These are phyloP conservation scores for Coniferiporia weirii DNA, from an alignment of 1,284 basidiomycete genomes.

Conservation along the genomic window DNA sequence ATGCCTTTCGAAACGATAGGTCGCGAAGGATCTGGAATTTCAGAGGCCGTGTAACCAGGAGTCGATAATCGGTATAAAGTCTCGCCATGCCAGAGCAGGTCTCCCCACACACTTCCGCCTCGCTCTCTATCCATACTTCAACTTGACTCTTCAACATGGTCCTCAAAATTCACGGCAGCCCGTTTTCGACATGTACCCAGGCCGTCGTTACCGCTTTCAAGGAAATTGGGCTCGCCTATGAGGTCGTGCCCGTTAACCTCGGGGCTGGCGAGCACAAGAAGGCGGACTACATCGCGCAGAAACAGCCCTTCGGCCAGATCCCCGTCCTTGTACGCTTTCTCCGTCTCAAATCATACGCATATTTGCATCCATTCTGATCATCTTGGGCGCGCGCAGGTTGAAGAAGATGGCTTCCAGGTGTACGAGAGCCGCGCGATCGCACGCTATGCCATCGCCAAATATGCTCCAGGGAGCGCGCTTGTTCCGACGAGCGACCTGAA, in stretches of 20 bases:
- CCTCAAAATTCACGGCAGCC: slow-evolving; percentile 19
- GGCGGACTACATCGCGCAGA: slow-evolving; percentile 34
- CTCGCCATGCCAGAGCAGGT: no score
- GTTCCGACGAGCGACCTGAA: slow-evolving; percentile 22
- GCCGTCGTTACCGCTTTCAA: slow-evolving; percentile 16
- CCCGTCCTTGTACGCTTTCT: slow-evolving; percentile 33
- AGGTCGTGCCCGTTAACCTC: slow-evolving; percentile 18
- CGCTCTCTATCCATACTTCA: no score
- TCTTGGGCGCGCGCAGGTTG: neutral
- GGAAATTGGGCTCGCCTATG: slow-evolving; percentile 20
- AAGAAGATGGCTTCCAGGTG: slow-evolving; percentile 17
- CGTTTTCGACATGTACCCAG: slow-evolving; percentile 19
- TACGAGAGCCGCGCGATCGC: slow-evolving; percentile 31
- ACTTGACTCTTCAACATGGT: slow-evolving; percentile 7
- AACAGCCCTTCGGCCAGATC: slow-evolving; percentile 63
- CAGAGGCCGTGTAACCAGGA: no score
- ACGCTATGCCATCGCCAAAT: slow-evolving; percentile 27
- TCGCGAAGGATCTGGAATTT: no score
- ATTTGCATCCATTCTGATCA: neutral
- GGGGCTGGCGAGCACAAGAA: slow-evolving; percentile 39
- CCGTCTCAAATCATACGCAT: neutral
- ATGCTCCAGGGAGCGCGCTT: slow-evolving; percentile 7
- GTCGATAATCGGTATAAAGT: no score
- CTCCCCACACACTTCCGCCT: no score
- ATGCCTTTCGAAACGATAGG: no score